Conservation (phyloP, 2,329 filamentous ascomycete genomes). For the Aspergillus unguis region DNA sequence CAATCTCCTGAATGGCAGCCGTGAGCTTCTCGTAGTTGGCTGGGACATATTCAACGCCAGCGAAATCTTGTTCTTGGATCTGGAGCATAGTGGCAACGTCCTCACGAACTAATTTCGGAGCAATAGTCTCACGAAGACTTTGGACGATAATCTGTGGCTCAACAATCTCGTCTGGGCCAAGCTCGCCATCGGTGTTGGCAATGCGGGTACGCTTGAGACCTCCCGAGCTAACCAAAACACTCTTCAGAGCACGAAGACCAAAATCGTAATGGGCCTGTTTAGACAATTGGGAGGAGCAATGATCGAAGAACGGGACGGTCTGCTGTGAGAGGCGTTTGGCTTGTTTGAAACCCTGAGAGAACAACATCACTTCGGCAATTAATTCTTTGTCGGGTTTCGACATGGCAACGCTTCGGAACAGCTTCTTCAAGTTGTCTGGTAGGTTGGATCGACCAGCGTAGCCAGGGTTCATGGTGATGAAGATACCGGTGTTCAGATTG, state of each 20-base stretch:
- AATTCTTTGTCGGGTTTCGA: slow-evolving; percentile 99
- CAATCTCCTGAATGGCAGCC: slow-evolving; percentile 75
- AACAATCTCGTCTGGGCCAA: slow-evolving; percentile 67
- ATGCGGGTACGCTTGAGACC: slow-evolving; percentile 86
- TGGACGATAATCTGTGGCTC: slow-evolving; percentile 98
- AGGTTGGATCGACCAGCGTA: slow-evolving; percentile 97
- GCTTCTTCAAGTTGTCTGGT: slow-evolving; percentile 98
- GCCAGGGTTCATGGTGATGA: slow-evolving; percentile 99
- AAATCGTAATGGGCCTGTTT: slow-evolving; percentile 99
- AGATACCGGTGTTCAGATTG: slow-evolving; percentile 92
- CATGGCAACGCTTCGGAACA: slow-evolving; percentile 99
- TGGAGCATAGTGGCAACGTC: slow-evolving; percentile 85
- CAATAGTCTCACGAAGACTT: slow-evolving; percentile 96
- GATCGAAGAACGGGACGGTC: slow-evolving; percentile 97
- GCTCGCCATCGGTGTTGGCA: slow-evolving; percentile 52
- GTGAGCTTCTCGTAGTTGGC: slow-evolving; percentile 79
- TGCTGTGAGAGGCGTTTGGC: slow-evolving; percentile 92
- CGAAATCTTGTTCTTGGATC: slow-evolving; percentile 84
- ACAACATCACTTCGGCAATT: slow-evolving; percentile 99
- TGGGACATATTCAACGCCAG: slow-evolving; percentile 86
- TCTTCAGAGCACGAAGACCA: slow-evolving; percentile 94
- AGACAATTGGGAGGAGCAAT: slow-evolving; percentile 74
- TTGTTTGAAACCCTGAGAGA: slow-evolving; percentile 97
- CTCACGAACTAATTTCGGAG: slow-evolving; percentile 88
- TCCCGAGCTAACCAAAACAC: slow-evolving; percentile 95